Evolutionary conservation across 768 basidiomycete species (phyloP).

Genomic region (Mycena indigotica): DNA sequence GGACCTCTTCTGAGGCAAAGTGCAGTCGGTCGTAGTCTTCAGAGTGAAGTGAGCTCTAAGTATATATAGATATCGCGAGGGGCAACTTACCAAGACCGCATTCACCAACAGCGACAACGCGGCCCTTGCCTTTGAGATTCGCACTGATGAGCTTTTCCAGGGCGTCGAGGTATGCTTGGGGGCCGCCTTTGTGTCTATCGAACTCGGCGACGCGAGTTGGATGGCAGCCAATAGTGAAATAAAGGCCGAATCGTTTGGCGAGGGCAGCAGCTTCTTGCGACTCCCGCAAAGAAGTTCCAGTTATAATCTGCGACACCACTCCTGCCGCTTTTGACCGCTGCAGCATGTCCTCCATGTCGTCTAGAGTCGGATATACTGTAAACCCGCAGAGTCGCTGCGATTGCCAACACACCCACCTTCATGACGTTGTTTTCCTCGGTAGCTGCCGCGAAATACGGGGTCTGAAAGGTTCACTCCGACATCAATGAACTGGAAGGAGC

Average conservation of each 20-base stretch:
- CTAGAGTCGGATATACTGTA: conserved; percentile 38
- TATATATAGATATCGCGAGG: no score
- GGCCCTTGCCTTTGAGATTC: conserved; percentile 53
- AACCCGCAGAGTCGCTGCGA: background rate
- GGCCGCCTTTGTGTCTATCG: conserved; percentile 55
- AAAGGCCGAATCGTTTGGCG: conserved; percentile 66
- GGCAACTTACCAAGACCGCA: conserved; percentile 75
- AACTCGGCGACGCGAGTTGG: conserved; percentile 77
- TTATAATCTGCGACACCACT: conserved; percentile 73
- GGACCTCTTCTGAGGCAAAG: conserved; percentile 60
- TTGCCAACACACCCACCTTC: conserved; percentile 36
- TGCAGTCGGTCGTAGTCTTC: conserved; percentile 78
- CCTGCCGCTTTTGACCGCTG: conserved; percentile 59
- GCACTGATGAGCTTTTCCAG: conserved; percentile 56
- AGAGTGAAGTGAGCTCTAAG: no score
- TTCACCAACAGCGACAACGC: conserved; percentile 76
- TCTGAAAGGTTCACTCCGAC: conserved; percentile 56
- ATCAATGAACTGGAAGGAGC: conserved; percentile 12
- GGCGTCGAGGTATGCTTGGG: conserved; percentile 60
- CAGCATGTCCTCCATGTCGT: conserved; percentile 65
- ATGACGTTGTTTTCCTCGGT: conserved; percentile 54
- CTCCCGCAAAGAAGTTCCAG: conserved; percentile 70
- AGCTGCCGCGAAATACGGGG: conserved; percentile 55
- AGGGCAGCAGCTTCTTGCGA: conserved; percentile 60
- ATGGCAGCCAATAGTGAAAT: conserved; percentile 79